Base-by-base conservation (phyloP, 352 stramenopile genomes). In the Globisporangium iwayamae region DNA sequence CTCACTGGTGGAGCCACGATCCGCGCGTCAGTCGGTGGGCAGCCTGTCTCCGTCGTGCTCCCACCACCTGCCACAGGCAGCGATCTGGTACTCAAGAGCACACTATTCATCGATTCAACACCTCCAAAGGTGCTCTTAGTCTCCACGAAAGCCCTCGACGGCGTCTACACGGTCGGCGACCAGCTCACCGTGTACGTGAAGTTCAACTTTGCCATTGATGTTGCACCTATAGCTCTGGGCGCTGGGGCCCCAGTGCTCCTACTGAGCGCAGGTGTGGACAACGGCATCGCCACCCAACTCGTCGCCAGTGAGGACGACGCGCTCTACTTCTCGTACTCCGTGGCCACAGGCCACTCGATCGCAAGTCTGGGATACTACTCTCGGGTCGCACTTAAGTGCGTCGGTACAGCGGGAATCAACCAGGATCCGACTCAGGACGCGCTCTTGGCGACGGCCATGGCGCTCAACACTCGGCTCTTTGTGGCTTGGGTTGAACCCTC, bases 121-220 rank as follows among this genome's bases (percentile, higher is more conserved):
- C 64, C 83, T 30, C 70, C 80, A 25, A 58, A 72, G 6, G 77
- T 83, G 6, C 11, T 71, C 4, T 62, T 50, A 3, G 80, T 91
- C 3, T 67, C 69, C 1, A 87, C 73, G 8, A 72, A 70, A 56
- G 65, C 57, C 0, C 68, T 77, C 18, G 72, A 85, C 13, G 70
- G 72, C 34, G 50, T 76, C 22, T 76, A 89, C 56, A 85, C 79
- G 0, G 71, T 82, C 34, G 85, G 83, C 3, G 82, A 91, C 53
- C 68, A 61, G 1, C 60, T 93, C 32, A 45, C 74, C 0, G 18
- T 89, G 0, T 68, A 36, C 3, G 72, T 87, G 3, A 69, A 36
- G 16, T 83, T 93, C 46, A 76, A 74, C 34, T 65, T 51, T 0
- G 57, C 74, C 0, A 64, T 93, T 4, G 56, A 67, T 1, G 68